phyloP scores from a whole-genome alignment of 2,329 filamentous ascomycete genomes.

The Aureobasidium uvarum region DNA sequence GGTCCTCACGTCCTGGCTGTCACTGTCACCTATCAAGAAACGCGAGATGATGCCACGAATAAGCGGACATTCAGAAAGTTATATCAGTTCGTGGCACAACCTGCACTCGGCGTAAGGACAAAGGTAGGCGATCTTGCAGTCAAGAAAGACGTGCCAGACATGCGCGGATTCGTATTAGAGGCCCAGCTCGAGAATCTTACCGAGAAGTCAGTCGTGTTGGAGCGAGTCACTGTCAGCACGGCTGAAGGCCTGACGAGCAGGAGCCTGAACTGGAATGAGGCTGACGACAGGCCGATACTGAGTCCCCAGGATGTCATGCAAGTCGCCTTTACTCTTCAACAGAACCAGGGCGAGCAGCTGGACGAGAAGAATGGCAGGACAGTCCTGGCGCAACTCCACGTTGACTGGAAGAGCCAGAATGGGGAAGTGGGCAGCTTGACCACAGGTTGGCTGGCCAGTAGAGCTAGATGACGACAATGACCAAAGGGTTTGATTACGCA shows the following conservation, averaged over 20 bases:
- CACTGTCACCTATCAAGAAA: conserved; percentile 89
- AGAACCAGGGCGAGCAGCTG: conserved; percentile 50
- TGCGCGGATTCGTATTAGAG: conserved; percentile 70
- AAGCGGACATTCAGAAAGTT: conserved; percentile 88
- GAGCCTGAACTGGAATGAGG: conserved; percentile 37
- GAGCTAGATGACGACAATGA: conserved; percentile 7
- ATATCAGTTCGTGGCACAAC: conserved; percentile 94
- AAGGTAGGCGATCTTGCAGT: conserved; percentile 67
- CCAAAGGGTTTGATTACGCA: conserved; percentile 8
- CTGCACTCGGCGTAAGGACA: conserved; percentile 83
- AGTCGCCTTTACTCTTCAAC: conserved; percentile 61
- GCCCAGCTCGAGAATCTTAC: conserved; percentile 95
- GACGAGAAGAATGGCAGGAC: conserved; percentile 51
- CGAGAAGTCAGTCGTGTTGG: conserved; percentile 76
- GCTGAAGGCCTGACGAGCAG: conserved; percentile 34
- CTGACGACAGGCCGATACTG: conserved; percentile 46
- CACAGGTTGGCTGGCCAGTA: conserved; percentile 64
- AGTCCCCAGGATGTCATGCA: conserved; percentile 64
- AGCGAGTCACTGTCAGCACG: conserved; percentile 47
- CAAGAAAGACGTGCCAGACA: conserved; percentile 44
- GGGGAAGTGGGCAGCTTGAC: conserved; percentile 83
- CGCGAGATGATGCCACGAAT: conserved; percentile 50
- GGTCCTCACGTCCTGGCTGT: conserved; percentile 91
- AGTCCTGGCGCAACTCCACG: conserved; percentile 74
- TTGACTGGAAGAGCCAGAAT: conserved; percentile 88